phyloP scores from a whole-genome alignment of 176 grass and related monocot species.

The Oryza glumipatula region DNA sequence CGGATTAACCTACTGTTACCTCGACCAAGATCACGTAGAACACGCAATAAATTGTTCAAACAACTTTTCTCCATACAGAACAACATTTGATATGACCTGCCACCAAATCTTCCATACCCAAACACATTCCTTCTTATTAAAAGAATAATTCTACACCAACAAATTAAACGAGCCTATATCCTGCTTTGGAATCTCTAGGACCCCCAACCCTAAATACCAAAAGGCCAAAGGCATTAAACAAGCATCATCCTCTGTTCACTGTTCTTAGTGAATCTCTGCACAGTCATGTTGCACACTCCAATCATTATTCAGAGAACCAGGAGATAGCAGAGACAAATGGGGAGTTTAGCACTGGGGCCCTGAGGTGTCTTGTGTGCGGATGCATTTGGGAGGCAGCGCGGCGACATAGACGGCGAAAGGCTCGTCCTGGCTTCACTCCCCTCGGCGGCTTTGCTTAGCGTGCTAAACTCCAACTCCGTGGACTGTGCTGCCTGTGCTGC shows the following conservation, averaged over 20 bases:
- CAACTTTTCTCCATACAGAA: neutral
- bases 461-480: neutral
- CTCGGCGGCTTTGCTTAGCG: neutral
- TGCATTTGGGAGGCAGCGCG: neutral
- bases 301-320: neutral
- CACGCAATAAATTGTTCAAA: neutral
- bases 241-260: neutral
- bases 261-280: neutral
- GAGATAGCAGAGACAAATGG: neutral
- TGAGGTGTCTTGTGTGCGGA: neutral
- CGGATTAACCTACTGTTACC: neutral
- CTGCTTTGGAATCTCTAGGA: constrained; percentile 18
- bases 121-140: neutral
- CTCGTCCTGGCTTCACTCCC: neutral
- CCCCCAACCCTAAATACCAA: neutral
- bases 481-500: no score
- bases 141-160: no score
- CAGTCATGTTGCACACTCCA: neutral
- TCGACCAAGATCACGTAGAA: neutral
- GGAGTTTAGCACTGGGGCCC: constrained; percentile 15
- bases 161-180: neutral
- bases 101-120: constrained; percentile 1
- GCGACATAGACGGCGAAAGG: constrained; percentile 1
- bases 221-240: neutral
- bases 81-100: neutral